phyloP scores from a whole-genome alignment of 2,329 filamentous ascomycete genomes.

The Talaromyces sp. region DNA sequence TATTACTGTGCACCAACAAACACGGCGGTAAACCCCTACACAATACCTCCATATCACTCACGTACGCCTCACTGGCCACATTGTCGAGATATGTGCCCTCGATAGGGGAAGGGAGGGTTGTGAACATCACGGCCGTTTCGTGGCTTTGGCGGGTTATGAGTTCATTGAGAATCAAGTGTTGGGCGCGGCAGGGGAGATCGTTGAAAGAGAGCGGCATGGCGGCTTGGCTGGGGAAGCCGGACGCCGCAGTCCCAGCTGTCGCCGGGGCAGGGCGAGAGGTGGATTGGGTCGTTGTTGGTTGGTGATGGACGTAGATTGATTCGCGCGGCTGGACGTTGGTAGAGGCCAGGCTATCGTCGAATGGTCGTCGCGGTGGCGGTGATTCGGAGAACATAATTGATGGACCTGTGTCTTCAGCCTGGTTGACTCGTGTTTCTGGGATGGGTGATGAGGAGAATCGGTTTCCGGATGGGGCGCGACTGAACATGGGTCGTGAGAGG shows the following conservation, averaged over 20 bases:
- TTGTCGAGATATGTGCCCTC: conserved; percentile 73
- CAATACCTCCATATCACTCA: conserved; percentile 74
- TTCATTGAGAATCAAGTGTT: conserved; percentile 84
- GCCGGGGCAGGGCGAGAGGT: conserved; percentile 20
- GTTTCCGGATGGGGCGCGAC: conserved; percentile 34
- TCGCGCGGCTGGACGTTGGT: conserved; percentile 23
- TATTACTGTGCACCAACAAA: conserved; percentile 79
- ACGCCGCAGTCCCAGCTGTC: conserved; percentile 25
- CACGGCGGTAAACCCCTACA: conserved; percentile 73
- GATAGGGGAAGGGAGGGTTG: conserved; percentile 75
- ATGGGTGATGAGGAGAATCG: conserved; percentile 69
- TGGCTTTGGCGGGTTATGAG: conserved; percentile 66
- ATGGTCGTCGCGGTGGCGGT: conserved; percentile 28
- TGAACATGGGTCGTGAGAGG: conserved; percentile 25
- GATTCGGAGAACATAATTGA: conserved; percentile 71
- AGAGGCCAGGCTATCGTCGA: not conserved
- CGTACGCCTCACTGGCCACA: conserved; percentile 66
- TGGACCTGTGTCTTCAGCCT: conserved; percentile 63
- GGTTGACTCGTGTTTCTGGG: conserved; percentile 64
- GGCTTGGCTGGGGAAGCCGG: conserved; percentile 56
- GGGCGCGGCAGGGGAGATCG: conserved; percentile 76
- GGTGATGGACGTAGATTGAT: conserved; percentile 39
- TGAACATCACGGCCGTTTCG: conserved; percentile 75
- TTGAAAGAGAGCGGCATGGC: conserved; percentile 76
- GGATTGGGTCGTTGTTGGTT: conserved; percentile 22